Evolutionary conservation across 1,284 basidiomycete genomes (phyloP), one percentile per base, ranked within the genome.

Genomic region (Erythrobasidium hasegawianum): DNA sequence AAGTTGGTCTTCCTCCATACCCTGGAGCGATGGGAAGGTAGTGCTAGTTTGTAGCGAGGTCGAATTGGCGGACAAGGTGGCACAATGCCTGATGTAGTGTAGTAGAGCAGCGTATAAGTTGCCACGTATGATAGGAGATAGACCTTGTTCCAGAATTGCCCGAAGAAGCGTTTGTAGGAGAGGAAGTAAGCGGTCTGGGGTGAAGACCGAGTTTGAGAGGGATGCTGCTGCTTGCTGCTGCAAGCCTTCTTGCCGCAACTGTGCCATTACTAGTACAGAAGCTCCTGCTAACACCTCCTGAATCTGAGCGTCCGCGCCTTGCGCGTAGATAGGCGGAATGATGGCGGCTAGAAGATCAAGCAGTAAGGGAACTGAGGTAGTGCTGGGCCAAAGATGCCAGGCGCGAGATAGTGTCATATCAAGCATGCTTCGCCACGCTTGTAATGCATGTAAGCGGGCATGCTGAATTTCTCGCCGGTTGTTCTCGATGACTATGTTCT

Each of bases 41-140:
- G 59, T 59, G 33, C 59, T 55, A 27, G 65, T 68, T 11, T 60
- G 64, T 38, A 64, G 56, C 4, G 68, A 39, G 39, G 67, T 47
- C 16, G 67, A 58, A 3, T 67, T 65, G 18, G 47, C 71, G 20
- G 39, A 95, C 82, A 71, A 26, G 26, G 66, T 68, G 16, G 67
- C 40, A 18, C 70, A 71, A 60, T 71, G 71, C 73, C 93, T 87
- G 41, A 96, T 80, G 76, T 90, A 94, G 76, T 95, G 94, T 77
- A 91, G 85, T 61, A 97, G 80, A 1, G 89, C 83, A 8, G 91
- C 89, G 77, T 96, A 97, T n/a, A 97, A 81, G 76, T 97, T 97
- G 11, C 94, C 94, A 18, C 94, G 86, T 18, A 93, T 87, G 56
- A 89, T 81, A 72, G 93, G 90, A n/a, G 87, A 83, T 3, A 86